These are phyloP conservation scores for Scheffersomyces titani DNA, from an alignment of 1,139 yeast genomes.

Conservation along the genomic window DNA sequence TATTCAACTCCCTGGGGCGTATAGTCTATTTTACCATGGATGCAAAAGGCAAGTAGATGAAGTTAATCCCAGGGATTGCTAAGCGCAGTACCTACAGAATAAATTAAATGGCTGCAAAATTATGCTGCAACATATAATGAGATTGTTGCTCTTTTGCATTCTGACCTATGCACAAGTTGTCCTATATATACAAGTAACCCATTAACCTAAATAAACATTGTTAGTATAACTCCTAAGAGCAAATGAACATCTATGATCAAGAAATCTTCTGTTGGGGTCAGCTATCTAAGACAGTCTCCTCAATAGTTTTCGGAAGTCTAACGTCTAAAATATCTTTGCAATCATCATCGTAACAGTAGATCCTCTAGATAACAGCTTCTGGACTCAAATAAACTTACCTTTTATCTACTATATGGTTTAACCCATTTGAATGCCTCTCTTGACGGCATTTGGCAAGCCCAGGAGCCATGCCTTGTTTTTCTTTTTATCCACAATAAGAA, in stretches of 20 bases:
- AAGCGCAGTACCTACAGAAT: not conserved
- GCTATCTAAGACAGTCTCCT: constrained; percentile 30
- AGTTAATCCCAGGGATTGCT: constrained; percentile 15
- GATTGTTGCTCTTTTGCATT: not conserved
- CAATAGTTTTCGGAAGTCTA: constrained; percentile 32
- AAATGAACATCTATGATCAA: not conserved
- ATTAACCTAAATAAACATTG: constrained; percentile 1
- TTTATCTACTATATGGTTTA: constrained; percentile 12
- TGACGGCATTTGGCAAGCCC: constrained; percentile 74
- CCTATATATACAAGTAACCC: not conserved
- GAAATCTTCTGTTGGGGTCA: constrained; percentile 12
- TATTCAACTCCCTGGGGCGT: constrained; percentile 20
- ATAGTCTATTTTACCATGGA: constrained; percentile 18
- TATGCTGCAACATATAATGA: not conserved
- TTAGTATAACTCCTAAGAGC: constrained; percentile 8
- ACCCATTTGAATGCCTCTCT: constrained; percentile 49
- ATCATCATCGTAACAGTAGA: constrained; percentile 24
- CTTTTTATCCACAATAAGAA: constrained; percentile 66
- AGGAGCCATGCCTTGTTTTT: constrained; percentile 78
- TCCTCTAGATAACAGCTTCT: not conserved
- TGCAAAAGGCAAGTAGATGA: constrained; percentile 13
- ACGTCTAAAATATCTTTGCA: constrained; percentile 28
- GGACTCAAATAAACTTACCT: constrained; percentile 15
- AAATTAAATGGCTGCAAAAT: not conserved
- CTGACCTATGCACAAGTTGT: not conserved